A percentile compares a stretch with the other conserved stretches of the same genome.
Conservation (phyloP, 2,329 filamentous ascomycete species). For the Aspergillus hiratsukae region DNA sequence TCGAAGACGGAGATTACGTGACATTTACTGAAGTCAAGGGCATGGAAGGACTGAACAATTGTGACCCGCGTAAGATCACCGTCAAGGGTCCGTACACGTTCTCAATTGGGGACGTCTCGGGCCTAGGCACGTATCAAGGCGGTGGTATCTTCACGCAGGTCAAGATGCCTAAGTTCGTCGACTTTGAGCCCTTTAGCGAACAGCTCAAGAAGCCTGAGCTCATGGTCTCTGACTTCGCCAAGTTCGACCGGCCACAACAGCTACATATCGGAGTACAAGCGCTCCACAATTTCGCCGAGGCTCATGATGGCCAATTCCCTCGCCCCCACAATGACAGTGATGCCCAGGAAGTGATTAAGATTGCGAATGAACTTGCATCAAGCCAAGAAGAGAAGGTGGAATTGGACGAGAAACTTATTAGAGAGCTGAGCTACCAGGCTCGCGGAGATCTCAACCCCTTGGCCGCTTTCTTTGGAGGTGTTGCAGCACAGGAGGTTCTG, state of each 20-base stretch:
- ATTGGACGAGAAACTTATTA: constrained; percentile 85
- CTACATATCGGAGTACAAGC: constrained; percentile 91
- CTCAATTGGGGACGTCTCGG: constrained; percentile 88
- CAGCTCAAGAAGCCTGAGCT: constrained; percentile 84
- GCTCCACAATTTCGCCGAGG: constrained; percentile 76
- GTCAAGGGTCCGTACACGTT: constrained; percentile 97
- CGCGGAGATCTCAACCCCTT: constrained; percentile 85
- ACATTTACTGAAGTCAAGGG: constrained; percentile 92
- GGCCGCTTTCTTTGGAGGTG: constrained; percentile 90
- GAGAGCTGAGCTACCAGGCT: constrained; percentile 91
- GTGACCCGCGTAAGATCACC: constrained; percentile 81
- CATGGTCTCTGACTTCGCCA: constrained; percentile 91
- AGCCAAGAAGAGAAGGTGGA: constrained; percentile 67
- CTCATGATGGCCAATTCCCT: constrained; percentile 67
- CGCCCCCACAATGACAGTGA: constrained; percentile 80
- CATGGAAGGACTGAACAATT: constrained; percentile 80
- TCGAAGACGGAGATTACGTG: constrained; percentile 95
- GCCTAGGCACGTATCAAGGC: constrained; percentile 77
- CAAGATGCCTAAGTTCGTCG: constrained; percentile 93
- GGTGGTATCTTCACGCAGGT: constrained; percentile 92
- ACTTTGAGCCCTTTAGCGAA: constrained; percentile 76
- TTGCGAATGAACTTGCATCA: constrained; percentile 69
- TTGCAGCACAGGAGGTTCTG: constrained; percentile 88
- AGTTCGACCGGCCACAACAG: constrained; percentile 91
- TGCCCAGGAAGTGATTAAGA: constrained; percentile 69